Conservation (phyloP, 2,329 filamentous ascomycete genomes). For the Microdochium paspali region DNA sequence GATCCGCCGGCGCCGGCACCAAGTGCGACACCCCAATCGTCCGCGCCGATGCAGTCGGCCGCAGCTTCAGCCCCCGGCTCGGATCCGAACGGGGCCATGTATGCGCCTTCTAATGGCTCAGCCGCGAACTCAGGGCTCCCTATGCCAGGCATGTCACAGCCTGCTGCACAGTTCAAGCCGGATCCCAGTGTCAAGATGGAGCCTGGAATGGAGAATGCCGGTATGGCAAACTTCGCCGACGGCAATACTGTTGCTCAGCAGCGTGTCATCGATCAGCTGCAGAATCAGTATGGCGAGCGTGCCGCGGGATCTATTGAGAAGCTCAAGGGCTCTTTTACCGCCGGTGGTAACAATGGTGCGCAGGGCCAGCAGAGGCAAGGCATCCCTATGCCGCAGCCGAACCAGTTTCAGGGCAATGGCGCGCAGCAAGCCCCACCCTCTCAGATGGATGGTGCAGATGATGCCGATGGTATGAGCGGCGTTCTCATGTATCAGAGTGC, state of each 20-base stretch:
- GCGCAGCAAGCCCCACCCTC: constrained; percentile 23
- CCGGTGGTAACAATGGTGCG: constrained; percentile 13
- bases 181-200: constrained; percentile 41
- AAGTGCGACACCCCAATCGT: constrained; percentile 16
- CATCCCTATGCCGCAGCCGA: constrained; percentile 11
- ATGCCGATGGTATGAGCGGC: constrained; percentile 46
- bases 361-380: constrained; percentile 16
- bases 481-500: constrained; percentile 49
- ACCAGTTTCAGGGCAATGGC: constrained; percentile 15
- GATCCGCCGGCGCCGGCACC: constrained; percentile 40
- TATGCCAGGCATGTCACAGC: constrained; percentile 27
- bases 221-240: constrained; percentile 19
- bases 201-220: constrained; percentile 32
- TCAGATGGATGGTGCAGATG: constrained; percentile 69
- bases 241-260: constrained; percentile 33
- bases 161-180: constrained; percentile 26
- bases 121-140: constrained; percentile 7
- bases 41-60: constrained; percentile 11
- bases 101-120: constrained; percentile 19
- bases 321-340: constrained; percentile 36
- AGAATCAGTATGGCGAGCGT: constrained; percentile 50
- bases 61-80: not conserved
- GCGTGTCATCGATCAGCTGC: constrained; percentile 47
- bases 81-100: not conserved
- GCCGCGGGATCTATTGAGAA: constrained; percentile 60